Evolutionary conservation across 2,329 filamentous ascomycete species (phyloP), one percentile per base, ranked within the genome.

Genomic region (Apiospora arundinis): DNA sequence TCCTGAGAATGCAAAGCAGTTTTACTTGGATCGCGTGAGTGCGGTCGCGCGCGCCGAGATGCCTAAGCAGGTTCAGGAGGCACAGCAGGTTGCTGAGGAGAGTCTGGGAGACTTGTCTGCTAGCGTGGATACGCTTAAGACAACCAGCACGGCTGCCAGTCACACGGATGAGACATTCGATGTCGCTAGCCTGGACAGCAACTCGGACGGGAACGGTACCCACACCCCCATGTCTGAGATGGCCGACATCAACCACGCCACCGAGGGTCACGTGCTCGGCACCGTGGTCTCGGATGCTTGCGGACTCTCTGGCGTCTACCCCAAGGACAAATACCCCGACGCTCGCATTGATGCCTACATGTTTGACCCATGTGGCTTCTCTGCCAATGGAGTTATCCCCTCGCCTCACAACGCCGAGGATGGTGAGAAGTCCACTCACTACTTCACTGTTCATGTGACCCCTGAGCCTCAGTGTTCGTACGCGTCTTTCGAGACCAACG

Each of bases 401-500:
- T 92, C 94, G 67, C 91, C 93, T 0, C 85, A 88, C 18, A 85
- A 78, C 46, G 77, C 74, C 4, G 74, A 84, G 80, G 83, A 86
- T 72, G 79, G 80, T 68, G 82, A 83, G 72, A 86, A 86, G 69
- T 85, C 88, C 4, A 92, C 90, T 52, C 95, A 98, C 83, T 99
- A 99, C 85, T 99, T 98, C 84, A 99, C 95, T 0, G 96, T 99
- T 32, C 96, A 99, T 80, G 96, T 99, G 75, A 99, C 96, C 0
- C 96, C 96, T 0, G 96, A 99, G 86, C 94, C 95, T 18, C 91
- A 97, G 78, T 99, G 95, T 86, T 98, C 95, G 6, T 99, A 97
- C 81, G 96, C 96, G 46, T 98, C 95, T 1, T 99, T 99, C 80
- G 96, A 99, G 86, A 98, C 96, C 75, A 99, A 98, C 77, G 95